Conservation (phyloP, 805 yeast genomes). For the Wickerhamomyces ciferrii region DNA sequence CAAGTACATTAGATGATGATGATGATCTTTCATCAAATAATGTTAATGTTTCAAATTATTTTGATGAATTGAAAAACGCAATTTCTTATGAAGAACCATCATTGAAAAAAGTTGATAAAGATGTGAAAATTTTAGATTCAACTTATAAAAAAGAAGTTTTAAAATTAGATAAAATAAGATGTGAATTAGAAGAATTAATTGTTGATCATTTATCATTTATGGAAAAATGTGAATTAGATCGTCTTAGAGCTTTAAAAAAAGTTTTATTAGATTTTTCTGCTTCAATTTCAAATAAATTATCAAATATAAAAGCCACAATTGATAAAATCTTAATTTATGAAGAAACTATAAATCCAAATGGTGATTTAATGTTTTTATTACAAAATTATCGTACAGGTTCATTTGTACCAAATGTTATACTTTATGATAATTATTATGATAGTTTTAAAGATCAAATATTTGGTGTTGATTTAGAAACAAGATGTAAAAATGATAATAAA, state of each 20-base stretch:
- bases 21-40: conserved; percentile 18
- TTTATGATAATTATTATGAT: conserved; percentile 78
- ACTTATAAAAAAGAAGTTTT: conserved; percentile 49
- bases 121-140: conserved; percentile 52
- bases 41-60: conserved; percentile 12
- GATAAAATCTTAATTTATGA: conserved; percentile 62
- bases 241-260: conserved; percentile 70
- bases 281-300: conserved; percentile 54
- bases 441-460: conserved; percentile 65
- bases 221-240: conserved; percentile 79
- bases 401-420: conserved; percentile 64
- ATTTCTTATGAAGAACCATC: conserved; percentile 42
- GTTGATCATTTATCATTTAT: conserved; percentile 70
- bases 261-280: conserved; percentile 70
- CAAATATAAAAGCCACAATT: conserved; percentile 49
- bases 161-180: conserved; percentile 59
- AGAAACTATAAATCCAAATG: conserved; percentile 64
- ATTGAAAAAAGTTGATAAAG: conserved; percentile 45
- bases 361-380: conserved; percentile 61
- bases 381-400: conserved; percentile 70
- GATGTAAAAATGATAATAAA: conserved; percentile 66
- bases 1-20: conserved; percentile 19
- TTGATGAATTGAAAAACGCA: conserved; percentile 19
- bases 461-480: conserved; percentile 71
- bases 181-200: conserved; percentile 68